These are phyloP conservation scores for Phoenix roebelenii DNA, from an alignment of 176 grass and related monocot species.

Conservation along the genomic window DNA sequence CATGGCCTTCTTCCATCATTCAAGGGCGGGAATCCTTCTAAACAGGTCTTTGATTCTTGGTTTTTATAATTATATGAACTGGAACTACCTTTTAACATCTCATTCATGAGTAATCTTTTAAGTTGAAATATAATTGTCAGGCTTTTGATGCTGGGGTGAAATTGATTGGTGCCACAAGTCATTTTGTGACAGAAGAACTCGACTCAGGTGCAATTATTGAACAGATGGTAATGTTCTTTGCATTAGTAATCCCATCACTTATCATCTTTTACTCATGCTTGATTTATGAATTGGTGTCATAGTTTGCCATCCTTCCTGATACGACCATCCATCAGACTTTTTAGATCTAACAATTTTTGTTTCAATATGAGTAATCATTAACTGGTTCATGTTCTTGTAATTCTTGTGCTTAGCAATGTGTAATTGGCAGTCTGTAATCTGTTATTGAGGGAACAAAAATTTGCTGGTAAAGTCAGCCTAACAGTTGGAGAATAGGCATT, in stretches of 20 bases:
- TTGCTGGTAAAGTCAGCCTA: no score
- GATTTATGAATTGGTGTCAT: background rate
- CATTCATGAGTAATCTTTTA: background rate
- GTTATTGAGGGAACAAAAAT: no score
- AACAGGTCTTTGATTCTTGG: conserved; percentile 43
- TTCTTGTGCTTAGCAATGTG: no score
- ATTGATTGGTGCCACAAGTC: conserved; percentile 86
- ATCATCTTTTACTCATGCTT: background rate
- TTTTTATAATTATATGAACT: background rate
- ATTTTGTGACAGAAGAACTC: conserved; percentile 90
- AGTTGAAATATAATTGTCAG: conserved; percentile 30
- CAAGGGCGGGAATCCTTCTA: conserved; percentile 80
- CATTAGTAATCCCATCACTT: background rate
- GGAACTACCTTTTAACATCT: background rate
- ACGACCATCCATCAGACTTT: no score
- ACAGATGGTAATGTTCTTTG: conserved; percentile 56
- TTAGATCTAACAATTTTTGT: no score
- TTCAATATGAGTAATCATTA: no score
- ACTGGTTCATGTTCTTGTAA: no score
- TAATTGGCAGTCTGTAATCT: no score
- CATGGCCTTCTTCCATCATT: conserved; percentile 98
- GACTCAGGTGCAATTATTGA: conserved; percentile 90
- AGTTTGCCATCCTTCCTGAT: background rate
- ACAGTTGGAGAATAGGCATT: no score
- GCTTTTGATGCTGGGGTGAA: conserved; percentile 97